Conservation (phyloP, 2,329 filamentous ascomycete species). For the Colletotrichum sublineola region DNA sequence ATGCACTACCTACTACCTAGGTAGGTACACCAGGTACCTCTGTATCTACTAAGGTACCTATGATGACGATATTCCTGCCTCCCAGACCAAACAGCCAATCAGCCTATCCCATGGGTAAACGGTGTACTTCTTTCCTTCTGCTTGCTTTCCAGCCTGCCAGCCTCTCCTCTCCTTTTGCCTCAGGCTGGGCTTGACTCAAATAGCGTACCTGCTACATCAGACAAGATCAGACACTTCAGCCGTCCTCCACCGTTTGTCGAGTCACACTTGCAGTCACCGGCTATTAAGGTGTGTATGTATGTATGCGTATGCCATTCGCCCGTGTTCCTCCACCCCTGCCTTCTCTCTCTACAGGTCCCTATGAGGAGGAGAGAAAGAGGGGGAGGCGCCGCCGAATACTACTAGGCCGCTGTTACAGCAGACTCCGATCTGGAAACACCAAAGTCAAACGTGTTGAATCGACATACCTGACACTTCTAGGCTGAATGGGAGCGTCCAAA, state of each 20-base stretch:
- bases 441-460: background rate
- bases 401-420: slow-evolving; percentile 1
- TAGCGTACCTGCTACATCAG: background rate
- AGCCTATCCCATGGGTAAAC: background rate
- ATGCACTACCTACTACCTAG: no score
- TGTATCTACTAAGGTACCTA: no score
- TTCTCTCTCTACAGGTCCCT: background rate
- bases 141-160: background rate
- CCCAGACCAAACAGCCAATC: background rate
- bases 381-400: background rate
- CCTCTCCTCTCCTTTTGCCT: background rate
- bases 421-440: background rate
- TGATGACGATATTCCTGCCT: background rate
- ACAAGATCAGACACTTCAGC: slow-evolving; percentile 3
- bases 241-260: slow-evolving; percentile 28
- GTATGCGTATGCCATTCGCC: slow-evolving; percentile 27
- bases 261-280: slow-evolving; percentile 36
- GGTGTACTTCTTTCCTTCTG: background rate
- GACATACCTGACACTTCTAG: slow-evolving; percentile 7
- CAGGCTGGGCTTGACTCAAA: background rate
- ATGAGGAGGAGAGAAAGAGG: background rate
- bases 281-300: slow-evolving; percentile 38
- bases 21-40: no score
- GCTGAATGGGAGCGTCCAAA: background rate
- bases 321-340: background rate